A percentile compares a stretch with the other conserved stretches of the same genome.
Evolutionary conservation across 169 alveolate species (phyloP).

Genomic region (Babesia bigemina): DNA sequence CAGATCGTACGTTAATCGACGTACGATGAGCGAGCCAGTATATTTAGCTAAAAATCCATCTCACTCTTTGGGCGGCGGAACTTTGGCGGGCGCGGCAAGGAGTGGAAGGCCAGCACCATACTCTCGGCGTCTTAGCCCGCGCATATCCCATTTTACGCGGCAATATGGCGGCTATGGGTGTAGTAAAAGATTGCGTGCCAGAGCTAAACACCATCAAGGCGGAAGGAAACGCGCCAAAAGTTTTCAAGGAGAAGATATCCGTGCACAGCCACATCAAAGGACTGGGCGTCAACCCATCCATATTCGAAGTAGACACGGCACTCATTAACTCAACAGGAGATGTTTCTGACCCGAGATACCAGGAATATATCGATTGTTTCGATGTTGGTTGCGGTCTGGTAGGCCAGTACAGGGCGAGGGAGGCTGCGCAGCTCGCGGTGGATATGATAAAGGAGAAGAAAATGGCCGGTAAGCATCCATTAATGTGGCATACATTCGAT

Average conservation of each 20-base stretch:
- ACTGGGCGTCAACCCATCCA: constrained; percentile 93
- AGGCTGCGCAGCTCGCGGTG: constrained; percentile 98
- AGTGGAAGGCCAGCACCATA: constrained; percentile 6
- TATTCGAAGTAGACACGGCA: constrained; percentile 65
- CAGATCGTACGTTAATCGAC: too few species aligned
- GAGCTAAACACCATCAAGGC: constrained; percentile 16
- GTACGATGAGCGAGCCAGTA: too few species aligned
- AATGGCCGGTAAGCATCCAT: constrained; percentile 90
- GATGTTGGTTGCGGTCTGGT: constrained; percentile 91
- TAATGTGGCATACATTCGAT: constrained; percentile 22
- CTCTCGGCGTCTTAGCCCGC: neutral
- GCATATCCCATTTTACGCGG: neutral
- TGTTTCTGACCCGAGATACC: constrained; percentile 8
- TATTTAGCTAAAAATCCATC: too few species aligned
- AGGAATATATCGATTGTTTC: constrained; percentile 64
- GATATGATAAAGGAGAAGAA: constrained; percentile 96
- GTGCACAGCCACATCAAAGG: constrained; percentile 99
- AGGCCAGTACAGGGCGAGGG: constrained; percentile 99
- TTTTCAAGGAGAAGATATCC: constrained; percentile 88
- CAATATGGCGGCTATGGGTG: constrained; percentile 33
- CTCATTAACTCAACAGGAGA: constrained; percentile 24
- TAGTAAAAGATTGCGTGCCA: constrained; percentile 32
- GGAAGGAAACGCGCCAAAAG: constrained; percentile 18
- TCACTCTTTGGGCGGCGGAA: too few species aligned
- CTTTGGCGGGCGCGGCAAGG: neutral